Conservation (phyloP, 257 asterid species). For the Salvia rosmarinus region DNA sequence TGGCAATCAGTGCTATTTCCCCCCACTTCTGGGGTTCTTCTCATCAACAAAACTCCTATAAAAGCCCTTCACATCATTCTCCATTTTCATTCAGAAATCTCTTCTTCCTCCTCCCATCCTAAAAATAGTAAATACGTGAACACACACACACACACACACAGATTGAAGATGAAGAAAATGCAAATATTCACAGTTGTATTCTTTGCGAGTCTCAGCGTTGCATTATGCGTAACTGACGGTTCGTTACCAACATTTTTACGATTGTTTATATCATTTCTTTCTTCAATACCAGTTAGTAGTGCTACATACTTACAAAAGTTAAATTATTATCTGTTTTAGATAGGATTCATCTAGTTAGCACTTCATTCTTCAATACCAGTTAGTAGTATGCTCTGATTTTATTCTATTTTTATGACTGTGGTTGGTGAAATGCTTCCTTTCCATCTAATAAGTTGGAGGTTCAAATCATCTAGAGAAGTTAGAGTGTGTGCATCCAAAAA, state of each 20-base stretch:
- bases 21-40: slow-evolving; percentile 29
- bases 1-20: slow-evolving; percentile 43
- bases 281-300: too few relatives aligned
- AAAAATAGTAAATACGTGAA: background rate
- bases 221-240: slow-evolving; percentile 48
- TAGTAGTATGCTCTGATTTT: too few relatives aligned
- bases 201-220: slow-evolving; percentile 34
- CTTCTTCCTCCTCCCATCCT: background rate
- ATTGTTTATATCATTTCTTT: background rate
- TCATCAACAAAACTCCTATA: slow-evolving; percentile 40
- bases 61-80: slow-evolving; percentile 36
- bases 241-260: slow-evolving; percentile 4
- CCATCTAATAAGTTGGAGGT: too few relatives aligned
- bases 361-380: too few relatives aligned
- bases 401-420: too few relatives aligned
- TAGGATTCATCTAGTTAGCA: too few relatives aligned
- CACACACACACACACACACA: slow-evolving; percentile 1
- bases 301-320: background rate
- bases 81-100: slow-evolving; percentile 34
- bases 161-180: slow-evolving; percentile 41
- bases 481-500: too few relatives aligned
- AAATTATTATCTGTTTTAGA: too few relatives aligned
- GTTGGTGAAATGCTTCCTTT: too few relatives aligned
- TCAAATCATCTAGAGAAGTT: too few relatives aligned
- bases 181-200: slow-evolving; percentile 30